Conservation (phyloP, 2,329 filamentous ascomycete genomes). For the Phyllosticta citrichinensis region DNA sequence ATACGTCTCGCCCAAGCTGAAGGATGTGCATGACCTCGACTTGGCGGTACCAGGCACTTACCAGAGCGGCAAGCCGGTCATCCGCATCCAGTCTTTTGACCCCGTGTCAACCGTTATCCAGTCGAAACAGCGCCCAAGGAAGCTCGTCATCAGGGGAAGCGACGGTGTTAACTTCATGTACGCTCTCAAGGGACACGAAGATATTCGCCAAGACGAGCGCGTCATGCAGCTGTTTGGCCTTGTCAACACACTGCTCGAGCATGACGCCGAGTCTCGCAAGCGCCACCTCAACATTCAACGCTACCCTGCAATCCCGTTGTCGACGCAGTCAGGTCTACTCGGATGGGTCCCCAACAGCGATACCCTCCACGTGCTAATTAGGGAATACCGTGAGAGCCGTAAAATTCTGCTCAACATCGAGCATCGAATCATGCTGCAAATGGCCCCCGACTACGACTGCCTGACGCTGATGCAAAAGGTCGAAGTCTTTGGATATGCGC, state of each 20-base stretch:
- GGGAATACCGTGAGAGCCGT: slow-evolving; percentile 91
- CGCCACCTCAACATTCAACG: slow-evolving; percentile 92
- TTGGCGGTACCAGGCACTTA: slow-evolving; percentile 96
- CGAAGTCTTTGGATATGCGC: slow-evolving; percentile 96
- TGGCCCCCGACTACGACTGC: slow-evolving; percentile 98
- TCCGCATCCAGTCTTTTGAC: slow-evolving; percentile 83
- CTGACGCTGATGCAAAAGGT: slow-evolving; percentile 99
- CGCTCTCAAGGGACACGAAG: slow-evolving; percentile 94
- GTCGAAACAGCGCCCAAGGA: slow-evolving; percentile 91
- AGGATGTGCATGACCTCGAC: slow-evolving; percentile 75
- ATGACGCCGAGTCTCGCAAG: slow-evolving; percentile 95
- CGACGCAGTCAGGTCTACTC: slow-evolving; percentile 87
- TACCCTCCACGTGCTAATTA: slow-evolving; percentile 89
- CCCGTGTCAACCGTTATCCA: slow-evolving; percentile 84
- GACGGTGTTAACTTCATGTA: slow-evolving; percentile 85
- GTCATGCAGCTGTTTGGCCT: slow-evolving; percentile 99
- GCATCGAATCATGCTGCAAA: slow-evolving; percentile 98
- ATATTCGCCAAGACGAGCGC: slow-evolving; percentile 96
- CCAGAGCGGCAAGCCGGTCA: slow-evolving; percentile 65
- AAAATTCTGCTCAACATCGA: slow-evolving; percentile 99
- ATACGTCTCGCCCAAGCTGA: slow-evolving; percentile 91
- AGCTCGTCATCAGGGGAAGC: slow-evolving; percentile 77
- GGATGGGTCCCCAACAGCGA: slow-evolving; percentile 98
- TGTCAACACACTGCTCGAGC: slow-evolving; percentile 87
- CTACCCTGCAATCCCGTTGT: slow-evolving; percentile 93